Evolutionary conservation across 139 green algal species (phyloP), one percentile per base, ranked within the genome.

Genomic region (Nannochloris sp.): DNA sequence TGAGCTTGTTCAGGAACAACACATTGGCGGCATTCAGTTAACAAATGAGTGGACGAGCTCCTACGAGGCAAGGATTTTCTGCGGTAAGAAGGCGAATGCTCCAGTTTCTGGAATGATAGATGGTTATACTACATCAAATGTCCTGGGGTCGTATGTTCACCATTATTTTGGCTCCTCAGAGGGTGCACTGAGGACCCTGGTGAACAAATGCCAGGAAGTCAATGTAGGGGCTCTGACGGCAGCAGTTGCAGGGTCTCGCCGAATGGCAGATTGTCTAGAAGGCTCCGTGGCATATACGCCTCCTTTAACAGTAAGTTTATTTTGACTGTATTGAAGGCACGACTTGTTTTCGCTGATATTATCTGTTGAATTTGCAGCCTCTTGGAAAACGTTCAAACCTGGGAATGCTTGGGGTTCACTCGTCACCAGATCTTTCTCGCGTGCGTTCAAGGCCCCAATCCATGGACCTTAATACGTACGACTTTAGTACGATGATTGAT

Each of bases 111-210:
- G 49, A n/a, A 29, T 53, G 13, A 16, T 33, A 36, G 88, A 95
- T 60, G 89, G 89, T 5, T 96, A 89, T 71, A 77, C 69, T 5
- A 55, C 46, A 40, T 64, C 69, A 5, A 83, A 81, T 49, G 85
- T 92, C 25, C 72, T 96, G 44, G 89, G 72, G n/a, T 87, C 73
- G 53, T 88, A 87, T 50, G 79, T 93, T n/a, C 85, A 95, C 66
- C 67, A 96, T 48, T 85, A 95, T 72, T 95, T 92, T 77, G 81
- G 75, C 33, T 82, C 66, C 33, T 82, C 81, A 36, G 76, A 84
- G 5, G 61, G 61, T 28, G 16, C 12, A 53, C 6, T 53, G 20
- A 10, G 45, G 13, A 59, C 79, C 3, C 65, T 95, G 6, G 79
- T 89, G 8, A 65, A 73, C 14, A 56, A 61, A 46, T 91, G 80